Evolutionary conservation across 108 stramenopile genomes (phyloP), one percentile per base, ranked within the genome.

Genomic region (Thalassiosira profunda): DNA sequence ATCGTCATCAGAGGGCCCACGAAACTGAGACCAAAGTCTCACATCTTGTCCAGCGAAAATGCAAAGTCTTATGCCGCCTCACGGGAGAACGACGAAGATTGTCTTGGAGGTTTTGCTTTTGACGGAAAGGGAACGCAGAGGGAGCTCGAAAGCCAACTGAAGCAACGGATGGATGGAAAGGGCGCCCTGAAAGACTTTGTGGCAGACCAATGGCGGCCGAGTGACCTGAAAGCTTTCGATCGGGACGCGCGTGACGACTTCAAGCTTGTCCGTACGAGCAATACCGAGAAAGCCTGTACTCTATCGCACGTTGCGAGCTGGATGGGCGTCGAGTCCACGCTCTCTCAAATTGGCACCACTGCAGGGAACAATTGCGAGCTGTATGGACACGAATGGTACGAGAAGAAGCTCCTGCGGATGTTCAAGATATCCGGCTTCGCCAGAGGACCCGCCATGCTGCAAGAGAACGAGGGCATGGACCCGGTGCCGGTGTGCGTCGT

Each of bases 161-260:
- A 45, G 41, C 48, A 75, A 7, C 30, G 29, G 17, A 40, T 62
- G 12, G 51, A 83, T 42, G 82, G 80, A 25, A 35, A 36, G 5
- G 59, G 65, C 44, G 46, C 25, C 2, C 58, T 90, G 48, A 48
- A 82, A n/a, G 51, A 72, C 29, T 74, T 86, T 9, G 87, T 94
- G 8, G 23, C 30, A 15, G 52, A 70, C 8, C 72, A 79, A 40
- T 94, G 93, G 93, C 67, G 85, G 30, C 93, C 93, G 18, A 66
- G 79, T 9, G 89, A 94, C 49, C 62, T 94, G 46, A 66, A 75
- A 63, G 81, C 86, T 35, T 91, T 94, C 58, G 93, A 94, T 53
- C 74, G 30, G 38, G 51, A 88, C 58, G 93, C 93, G 23, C 59
- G 70, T n/a, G 69, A 70, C 29, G 70, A 68, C 35, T 83, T 76